Evolutionary conservation across 2,329 filamentous ascomycete genomes (phyloP).

Genomic region (Coleophoma cylindrospora): DNA sequence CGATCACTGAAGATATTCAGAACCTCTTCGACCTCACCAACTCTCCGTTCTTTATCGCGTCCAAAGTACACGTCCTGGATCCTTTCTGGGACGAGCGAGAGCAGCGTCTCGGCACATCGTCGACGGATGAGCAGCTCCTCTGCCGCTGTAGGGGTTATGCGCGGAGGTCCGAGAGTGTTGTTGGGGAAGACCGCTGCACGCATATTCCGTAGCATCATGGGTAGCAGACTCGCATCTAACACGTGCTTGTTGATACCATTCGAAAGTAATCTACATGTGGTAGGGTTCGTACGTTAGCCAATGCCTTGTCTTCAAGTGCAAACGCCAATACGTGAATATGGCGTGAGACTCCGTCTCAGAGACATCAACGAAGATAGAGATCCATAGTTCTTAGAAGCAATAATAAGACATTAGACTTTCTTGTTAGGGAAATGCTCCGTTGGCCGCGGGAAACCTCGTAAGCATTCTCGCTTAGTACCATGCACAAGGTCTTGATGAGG

Average conservation of each 20-base stretch:
- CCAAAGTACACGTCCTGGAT: constrained; percentile 30
- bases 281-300: constrained; percentile 11
- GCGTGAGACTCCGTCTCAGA: too few species aligned
- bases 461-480: too few species aligned
- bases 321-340: neutral
- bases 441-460: too few species aligned
- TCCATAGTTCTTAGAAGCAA: too few species aligned
- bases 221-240: constrained; percentile 59
- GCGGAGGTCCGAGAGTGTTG: constrained; percentile 65
- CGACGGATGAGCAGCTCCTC: constrained; percentile 57
- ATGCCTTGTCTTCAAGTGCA: neutral
- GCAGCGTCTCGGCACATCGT: constrained; percentile 58
- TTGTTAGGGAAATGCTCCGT: too few species aligned
- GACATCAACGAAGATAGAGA: too few species aligned
- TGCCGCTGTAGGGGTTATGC: constrained; percentile 55
- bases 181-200: constrained; percentile 82
- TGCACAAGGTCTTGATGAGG: too few species aligned
- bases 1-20: constrained; percentile 73
- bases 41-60: constrained; percentile 32
- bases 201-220: constrained; percentile 62
- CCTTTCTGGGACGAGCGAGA: constrained; percentile 36
- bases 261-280: constrained; percentile 37
- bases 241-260: constrained; percentile 50
- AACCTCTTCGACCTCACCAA: constrained; percentile 42
- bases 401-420: too few species aligned